Evolutionary conservation across 352 stramenopile species (phyloP).

Genomic region (Pythium guiyangense): DNA sequence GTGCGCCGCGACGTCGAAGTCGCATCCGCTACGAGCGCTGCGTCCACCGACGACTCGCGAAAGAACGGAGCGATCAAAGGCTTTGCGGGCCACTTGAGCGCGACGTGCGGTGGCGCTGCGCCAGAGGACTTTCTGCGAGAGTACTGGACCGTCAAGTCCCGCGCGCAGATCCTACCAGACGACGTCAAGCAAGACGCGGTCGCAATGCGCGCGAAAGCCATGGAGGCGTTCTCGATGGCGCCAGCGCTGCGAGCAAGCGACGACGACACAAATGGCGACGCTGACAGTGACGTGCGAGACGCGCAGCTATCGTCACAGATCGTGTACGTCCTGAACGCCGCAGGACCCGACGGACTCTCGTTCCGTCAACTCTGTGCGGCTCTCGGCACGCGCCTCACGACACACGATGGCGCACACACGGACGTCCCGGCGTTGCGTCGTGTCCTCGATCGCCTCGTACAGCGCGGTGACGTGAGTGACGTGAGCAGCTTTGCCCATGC

Average conservation of each 20-base stretch:
- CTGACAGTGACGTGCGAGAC: too few relatives aligned
- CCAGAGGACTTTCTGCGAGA: conserved; percentile 73
- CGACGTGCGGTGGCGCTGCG: conserved; percentile 31
- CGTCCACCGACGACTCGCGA: conserved; percentile 20
- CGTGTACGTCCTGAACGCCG: background rate
- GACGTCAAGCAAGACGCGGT: conserved; percentile 16
- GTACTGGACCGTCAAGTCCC: conserved; percentile 64
- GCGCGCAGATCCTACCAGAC: conserved; percentile 23
- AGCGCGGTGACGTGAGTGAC: conserved; percentile 38
- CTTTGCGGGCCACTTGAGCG: conserved; percentile 57
- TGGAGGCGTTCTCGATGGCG: conserved; percentile 40
- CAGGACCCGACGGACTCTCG: conserved; percentile 8
- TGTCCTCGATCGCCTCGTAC: conserved; percentile 32
- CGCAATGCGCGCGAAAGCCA: conserved; percentile 7
- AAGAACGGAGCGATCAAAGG: conserved; percentile 52
- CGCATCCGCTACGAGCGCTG: too few relatives aligned
- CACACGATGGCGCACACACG: too few relatives aligned
- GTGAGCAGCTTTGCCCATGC: conserved; percentile 56
- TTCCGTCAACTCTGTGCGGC: conserved; percentile 7
- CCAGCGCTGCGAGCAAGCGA: background rate
- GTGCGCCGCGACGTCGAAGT: conserved; percentile 8
- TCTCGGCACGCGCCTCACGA: too few relatives aligned
- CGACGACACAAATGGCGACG: background rate
- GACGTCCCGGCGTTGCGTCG: conserved; percentile 15
- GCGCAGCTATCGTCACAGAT: background rate